Evolutionary conservation across 2,329 filamentous ascomycete genomes (phyloP).

Genomic region (Pseudomassariella vexata): DNA sequence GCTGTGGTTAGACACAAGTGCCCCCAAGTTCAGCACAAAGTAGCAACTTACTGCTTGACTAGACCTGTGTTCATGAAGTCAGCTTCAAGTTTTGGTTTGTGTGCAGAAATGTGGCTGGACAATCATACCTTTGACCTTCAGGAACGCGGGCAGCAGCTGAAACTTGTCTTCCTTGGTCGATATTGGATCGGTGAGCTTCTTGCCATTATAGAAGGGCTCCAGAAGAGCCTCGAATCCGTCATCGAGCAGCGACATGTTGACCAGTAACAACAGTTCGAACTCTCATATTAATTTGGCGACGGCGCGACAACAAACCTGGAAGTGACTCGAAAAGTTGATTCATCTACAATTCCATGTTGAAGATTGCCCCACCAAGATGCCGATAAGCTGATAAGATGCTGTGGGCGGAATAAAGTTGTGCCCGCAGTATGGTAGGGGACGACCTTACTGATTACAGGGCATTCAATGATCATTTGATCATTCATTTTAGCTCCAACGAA

Average conservation of each 20-base stretch:
- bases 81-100: conserved; percentile 11
- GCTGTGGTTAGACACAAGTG: background rate
- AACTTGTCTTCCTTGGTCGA: conserved; percentile 80
- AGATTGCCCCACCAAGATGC: no score
- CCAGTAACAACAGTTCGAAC: conserved; percentile 1
- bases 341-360: no score
- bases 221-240: conserved; percentile 62
- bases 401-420: no score
- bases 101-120: conserved; percentile 10
- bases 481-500: no score
- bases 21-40: no score
- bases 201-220: conserved; percentile 63
- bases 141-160: conserved; percentile 92
- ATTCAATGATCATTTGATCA: no score
- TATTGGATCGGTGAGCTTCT: conserved; percentile 60
- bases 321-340: conserved; percentile 5
- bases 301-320: background rate
- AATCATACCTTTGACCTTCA: conserved; percentile 79
- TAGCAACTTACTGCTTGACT: conserved; percentile 68
- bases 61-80: conserved; percentile 43
- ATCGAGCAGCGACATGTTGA: conserved; percentile 48
- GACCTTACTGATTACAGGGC: no score
- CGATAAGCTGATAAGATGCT: no score
- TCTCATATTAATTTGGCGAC: conserved; percentile 2
- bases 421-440: no score